Evolutionary conservation across 257 asterid genomes (phyloP), one percentile per base, ranked within the genome.

Genomic region (Buddleja alternifolia): DNA sequence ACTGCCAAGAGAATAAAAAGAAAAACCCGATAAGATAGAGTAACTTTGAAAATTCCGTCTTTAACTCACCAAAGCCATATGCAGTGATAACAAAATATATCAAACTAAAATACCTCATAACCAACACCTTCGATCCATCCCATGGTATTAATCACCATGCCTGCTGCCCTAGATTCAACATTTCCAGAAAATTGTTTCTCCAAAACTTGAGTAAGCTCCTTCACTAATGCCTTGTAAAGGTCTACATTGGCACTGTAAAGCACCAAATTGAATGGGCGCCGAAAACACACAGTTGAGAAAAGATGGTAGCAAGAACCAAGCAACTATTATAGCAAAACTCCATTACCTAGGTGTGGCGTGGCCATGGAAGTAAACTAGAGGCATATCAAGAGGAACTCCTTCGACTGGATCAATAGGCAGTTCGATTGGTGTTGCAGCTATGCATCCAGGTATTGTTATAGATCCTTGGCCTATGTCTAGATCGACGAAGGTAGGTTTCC

Each of bases 401-500:
- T 93, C 99, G 6, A 89, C 97, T 2, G 97, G 96, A 75, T 93
- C 99, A 48, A 93, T 85, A 47, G 99, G 99, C 59, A 93, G 73
- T 77, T 93, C 99, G 19, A 90, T 82, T 34, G 99, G 99, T 0
- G 97, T 87, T 63, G 97, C 99, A 77, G 97, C 91, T 72, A 93
- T 78, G 78, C 91, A 88, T 32, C 99, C 99, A 67, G 99, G 99
- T 73, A 90, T 79, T 16, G 97, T 89, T 75, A 93, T 89, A 25
- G 99, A 83, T 73, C 99, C 99, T 84, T 93, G 97, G 70, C 99
- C 99, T 36, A 90, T 85, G 79, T 93, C 97, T 74, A 93, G 81
- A 87, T 93, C 99, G 60, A 93, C 99, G 82, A 81, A 90, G 60
- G 99, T 93, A n/a, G 99, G 99, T 78, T 93, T 93, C 99, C 99